Evolutionary conservation across 257 asterid genomes (phyloP).

Genomic region (Jacaranda mimosifolia): DNA sequence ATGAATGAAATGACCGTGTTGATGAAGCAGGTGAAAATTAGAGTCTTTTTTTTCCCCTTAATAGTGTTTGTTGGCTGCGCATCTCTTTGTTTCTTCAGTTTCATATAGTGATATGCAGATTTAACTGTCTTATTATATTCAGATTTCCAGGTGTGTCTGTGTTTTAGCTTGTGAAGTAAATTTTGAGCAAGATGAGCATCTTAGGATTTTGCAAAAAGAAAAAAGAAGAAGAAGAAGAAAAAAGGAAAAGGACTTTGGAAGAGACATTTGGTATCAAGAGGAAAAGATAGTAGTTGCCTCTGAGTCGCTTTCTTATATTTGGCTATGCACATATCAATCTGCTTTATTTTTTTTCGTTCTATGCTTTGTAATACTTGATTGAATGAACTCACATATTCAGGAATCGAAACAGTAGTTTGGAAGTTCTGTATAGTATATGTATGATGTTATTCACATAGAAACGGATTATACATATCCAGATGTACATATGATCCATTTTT

Average conservation of each 20-base stretch:
- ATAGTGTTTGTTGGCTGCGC: background rate
- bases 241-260: background rate
- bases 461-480: background rate
- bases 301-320: too few species aligned
- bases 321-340: background rate
- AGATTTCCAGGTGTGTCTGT: background rate
- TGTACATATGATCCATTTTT: background rate
- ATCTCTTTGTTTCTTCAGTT: background rate
- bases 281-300: background rate
- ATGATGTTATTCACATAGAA: background rate
- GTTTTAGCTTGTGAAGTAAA: constrained; percentile 1
- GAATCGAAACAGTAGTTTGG: background rate
- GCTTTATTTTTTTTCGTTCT: background rate
- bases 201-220: background rate
- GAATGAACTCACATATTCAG: background rate
- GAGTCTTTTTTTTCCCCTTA: background rate
- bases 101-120: background rate
- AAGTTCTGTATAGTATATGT: background rate
- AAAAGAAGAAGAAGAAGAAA: too few species aligned
- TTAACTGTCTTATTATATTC: background rate
- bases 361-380: background rate
- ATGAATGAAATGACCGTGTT: constrained; percentile 58
- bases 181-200: constrained; percentile 15
- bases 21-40: constrained; percentile 74
- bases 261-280: background rate